These are phyloP conservation scores for Cladosporium velox DNA, from an alignment of 2,329 filamentous ascomycete genomes.

Conservation along the genomic window DNA sequence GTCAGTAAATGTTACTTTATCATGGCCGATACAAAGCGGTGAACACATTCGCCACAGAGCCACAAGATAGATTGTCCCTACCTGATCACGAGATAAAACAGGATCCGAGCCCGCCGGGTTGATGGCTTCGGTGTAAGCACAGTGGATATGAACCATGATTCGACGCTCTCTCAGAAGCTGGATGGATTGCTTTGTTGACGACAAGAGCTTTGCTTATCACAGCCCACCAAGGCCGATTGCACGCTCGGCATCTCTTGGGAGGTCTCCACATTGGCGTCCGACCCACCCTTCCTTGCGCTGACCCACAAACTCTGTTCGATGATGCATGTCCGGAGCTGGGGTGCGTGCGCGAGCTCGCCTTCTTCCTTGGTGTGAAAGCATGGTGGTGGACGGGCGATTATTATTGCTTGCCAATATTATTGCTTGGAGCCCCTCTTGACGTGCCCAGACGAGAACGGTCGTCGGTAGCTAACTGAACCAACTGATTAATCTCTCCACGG, in stretches of 20 bases:
- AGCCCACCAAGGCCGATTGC: conserved; percentile 13
- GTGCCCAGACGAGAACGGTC: conserved; percentile 5
- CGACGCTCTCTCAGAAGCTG: background rate
- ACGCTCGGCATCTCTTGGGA: conserved; percentile 6
- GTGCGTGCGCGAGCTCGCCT: background rate
- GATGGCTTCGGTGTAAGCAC: conserved; percentile 47
- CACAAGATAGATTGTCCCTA: background rate
- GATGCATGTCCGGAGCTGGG: background rate
- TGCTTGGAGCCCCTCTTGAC: background rate
- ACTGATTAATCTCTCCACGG: background rate
- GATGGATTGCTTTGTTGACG: conserved; percentile 19
- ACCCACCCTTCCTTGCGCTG: background rate
- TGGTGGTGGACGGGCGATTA: background rate
- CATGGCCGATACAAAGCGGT: background rate
- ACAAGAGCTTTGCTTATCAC: conserved; percentile 23
- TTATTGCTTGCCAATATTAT: conserved; percentile 5
- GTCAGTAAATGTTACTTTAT: conserved; percentile 26
- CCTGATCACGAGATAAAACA: conserved; percentile 35
- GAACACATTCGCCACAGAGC: background rate
- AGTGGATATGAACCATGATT: conserved; percentile 43
- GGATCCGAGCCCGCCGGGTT: conserved; percentile 45
- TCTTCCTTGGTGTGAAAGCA: background rate
- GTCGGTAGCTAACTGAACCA: background rate
- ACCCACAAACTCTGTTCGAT: conserved; percentile 16
- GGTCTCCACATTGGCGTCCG: background rate